Conservation (phyloP, 2,329 filamentous ascomycete genomes). For the Phaeosphaeria sp. region DNA sequence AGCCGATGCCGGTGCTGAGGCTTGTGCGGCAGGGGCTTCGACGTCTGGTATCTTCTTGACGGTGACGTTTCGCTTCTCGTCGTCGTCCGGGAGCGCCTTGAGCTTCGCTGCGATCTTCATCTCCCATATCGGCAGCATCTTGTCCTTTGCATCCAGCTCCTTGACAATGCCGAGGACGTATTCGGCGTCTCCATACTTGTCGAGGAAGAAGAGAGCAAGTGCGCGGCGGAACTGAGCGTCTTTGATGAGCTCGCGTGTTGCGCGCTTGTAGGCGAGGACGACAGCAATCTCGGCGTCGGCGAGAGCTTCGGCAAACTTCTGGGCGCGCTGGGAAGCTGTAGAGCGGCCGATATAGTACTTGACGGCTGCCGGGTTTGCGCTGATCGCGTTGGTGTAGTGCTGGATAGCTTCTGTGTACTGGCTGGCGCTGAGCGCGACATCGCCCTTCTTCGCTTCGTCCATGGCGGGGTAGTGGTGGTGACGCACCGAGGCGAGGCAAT, state of each 20-base stretch:
- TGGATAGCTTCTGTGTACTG: slow-evolving; percentile 73
- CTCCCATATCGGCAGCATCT: slow-evolving; percentile 64
- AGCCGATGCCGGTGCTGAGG: slow-evolving; percentile 27
- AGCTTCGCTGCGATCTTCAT: slow-evolving; percentile 62
- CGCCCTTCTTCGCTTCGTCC: slow-evolving; percentile 63
- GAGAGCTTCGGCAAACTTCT: slow-evolving; percentile 56
- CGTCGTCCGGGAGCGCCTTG: slow-evolving; percentile 55
- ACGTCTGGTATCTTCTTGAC: slow-evolving; percentile 60
- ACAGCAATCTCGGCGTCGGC: slow-evolving; percentile 59
- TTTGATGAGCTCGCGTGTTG: slow-evolving; percentile 75
- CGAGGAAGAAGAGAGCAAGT: slow-evolving; percentile 73
- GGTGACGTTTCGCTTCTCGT: slow-evolving; percentile 50
- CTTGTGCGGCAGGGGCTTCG: slow-evolving; percentile 49
- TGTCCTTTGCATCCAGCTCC: slow-evolving; percentile 60
- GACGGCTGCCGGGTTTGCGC: slow-evolving; percentile 69
- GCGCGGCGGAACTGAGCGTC: slow-evolving; percentile 83
- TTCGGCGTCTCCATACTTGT: slow-evolving; percentile 75
- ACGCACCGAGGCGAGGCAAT: neutral
- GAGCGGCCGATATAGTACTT: slow-evolving; percentile 83
- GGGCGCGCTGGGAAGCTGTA: slow-evolving; percentile 73
- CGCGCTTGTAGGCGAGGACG: slow-evolving; percentile 73
- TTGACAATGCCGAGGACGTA: slow-evolving; percentile 68
- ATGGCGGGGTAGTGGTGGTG: slow-evolving; percentile 47
- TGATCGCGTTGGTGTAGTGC: slow-evolving; percentile 70
- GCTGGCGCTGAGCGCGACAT: slow-evolving; percentile 65